Evolutionary conservation across 495 filamentous ascomycete genomes (phyloP).

Genomic region (Wilcoxina mikolae): DNA sequence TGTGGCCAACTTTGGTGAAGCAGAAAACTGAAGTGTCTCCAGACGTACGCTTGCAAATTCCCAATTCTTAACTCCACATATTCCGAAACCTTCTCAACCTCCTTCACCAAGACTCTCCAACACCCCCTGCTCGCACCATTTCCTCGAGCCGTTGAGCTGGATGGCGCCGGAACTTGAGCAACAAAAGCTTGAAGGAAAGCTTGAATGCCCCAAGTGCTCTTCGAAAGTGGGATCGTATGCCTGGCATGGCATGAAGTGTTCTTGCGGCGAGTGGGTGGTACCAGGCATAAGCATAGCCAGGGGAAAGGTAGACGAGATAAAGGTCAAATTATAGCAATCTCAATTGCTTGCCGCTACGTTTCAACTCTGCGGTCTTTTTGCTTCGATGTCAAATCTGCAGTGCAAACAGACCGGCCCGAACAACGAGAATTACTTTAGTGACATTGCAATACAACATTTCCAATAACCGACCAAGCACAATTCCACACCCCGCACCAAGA

Average conservation of each 20-base stretch:
- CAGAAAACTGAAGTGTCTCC: too few relatives aligned
- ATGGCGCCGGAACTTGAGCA: conserved; percentile 70
- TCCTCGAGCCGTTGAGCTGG: conserved; percentile 83
- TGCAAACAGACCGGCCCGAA: too few relatives aligned
- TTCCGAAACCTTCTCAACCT: conserved; percentile 17
- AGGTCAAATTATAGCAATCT: not conserved
- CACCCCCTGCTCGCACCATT: conserved; percentile 60
- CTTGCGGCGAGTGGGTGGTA: conserved; percentile 75
- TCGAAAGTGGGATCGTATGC: conserved; percentile 81
- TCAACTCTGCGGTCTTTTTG: too few relatives aligned
- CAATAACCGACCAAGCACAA: too few relatives aligned
- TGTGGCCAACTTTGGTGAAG: too few relatives aligned
- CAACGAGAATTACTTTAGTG: too few relatives aligned
- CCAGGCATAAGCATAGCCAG: conserved; percentile 78
- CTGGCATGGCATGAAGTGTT: conserved; percentile 91
- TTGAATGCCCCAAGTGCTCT: conserved; percentile 71
- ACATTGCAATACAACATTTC: too few relatives aligned
- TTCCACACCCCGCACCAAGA: too few relatives aligned
- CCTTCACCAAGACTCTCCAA: conserved; percentile 6
- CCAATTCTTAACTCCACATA: conserved; percentile 45
- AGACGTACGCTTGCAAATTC: conserved; percentile 51
- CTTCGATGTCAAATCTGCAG: too few relatives aligned
- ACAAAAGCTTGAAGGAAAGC: conserved; percentile 61
- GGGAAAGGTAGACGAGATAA: conserved; percentile 62
- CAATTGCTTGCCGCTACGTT: too few relatives aligned